Evolutionary conservation across 495 filamentous ascomycete species (phyloP), one percentile per base, ranked within the genome.

Genomic region (Aspergillus affinis): DNA sequence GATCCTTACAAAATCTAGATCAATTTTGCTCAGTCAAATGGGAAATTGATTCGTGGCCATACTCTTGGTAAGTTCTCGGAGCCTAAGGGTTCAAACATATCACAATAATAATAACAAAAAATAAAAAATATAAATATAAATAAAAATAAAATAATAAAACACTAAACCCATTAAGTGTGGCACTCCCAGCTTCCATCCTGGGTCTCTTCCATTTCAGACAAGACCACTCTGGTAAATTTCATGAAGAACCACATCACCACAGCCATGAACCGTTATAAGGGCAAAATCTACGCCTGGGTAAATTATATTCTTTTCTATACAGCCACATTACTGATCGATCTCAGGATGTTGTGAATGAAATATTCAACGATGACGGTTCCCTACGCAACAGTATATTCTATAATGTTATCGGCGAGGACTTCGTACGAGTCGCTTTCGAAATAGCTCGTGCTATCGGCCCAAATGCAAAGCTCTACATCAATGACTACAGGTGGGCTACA

Each of bases 301-400:
- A 20, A 68, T 62, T 13, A 15, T 6, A 54, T 7, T 23, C n/a
- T 45, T 18, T 19, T 8, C 2, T 4, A 18, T 15, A 1, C 5
- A 41, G 20, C 21, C 15, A 54, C 19, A 41, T 32, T 50, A 36
- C 54, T 63, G 21, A 58, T 17, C 19, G 54, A n/a, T 63, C 44
- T 75, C 36, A 77, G 84, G 87, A 90, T 65, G 88, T 91, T 0
- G 78, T 88, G 18, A 90, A 90, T 72, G 87, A 91, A 69, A 83
- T 84, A 32, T 82, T 90, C 61, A 81, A 86, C 60, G 88, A 90
- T 52, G 82, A 87, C 64, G 88, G 86, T 32, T 78, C 78, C n/a
- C 83, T 82, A 61, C 81, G 86, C 52, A 57, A 75, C 55, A 79
- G 68, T 51, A 72, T 82, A 51, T 87, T 87, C 73, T 84, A 78